phyloP scores from a whole-genome alignment of 305 asterid genomes.

The Solanum aculeatissimum region DNA sequence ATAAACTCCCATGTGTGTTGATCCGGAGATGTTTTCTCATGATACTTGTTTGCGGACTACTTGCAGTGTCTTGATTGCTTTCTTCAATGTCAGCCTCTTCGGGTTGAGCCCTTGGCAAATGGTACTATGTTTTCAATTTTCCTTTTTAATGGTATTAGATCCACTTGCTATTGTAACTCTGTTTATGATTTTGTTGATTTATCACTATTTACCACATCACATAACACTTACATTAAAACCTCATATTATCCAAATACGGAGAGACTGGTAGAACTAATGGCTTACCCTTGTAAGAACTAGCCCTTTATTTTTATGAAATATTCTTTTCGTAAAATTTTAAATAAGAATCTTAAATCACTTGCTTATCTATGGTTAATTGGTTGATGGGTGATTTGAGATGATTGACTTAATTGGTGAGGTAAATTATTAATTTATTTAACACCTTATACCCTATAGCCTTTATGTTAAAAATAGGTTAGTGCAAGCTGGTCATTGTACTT shows the following conservation, averaged over 20 bases:
- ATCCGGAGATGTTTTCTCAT: neutral
- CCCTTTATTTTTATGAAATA: too few relatives aligned
- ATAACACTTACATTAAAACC: neutral
- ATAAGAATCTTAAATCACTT: too few relatives aligned
- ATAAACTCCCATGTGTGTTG: neutral
- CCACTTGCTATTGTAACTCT: neutral
- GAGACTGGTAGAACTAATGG: neutral
- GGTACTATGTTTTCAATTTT: neutral
- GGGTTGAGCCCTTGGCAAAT: neutral
- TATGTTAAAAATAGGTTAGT: too few relatives aligned
- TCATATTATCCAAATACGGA: neutral
- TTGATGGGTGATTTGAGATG: too few relatives aligned
- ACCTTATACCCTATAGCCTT: too few relatives aligned
- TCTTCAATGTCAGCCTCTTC: neutral
- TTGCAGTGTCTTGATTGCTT: neutral
- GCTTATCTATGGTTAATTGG: too few relatives aligned
- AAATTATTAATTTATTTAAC: too few relatives aligned
- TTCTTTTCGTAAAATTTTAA: too few relatives aligned
- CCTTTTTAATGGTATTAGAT: neutral
- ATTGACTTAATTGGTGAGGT: too few relatives aligned
- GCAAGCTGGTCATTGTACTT: too few relatives aligned
- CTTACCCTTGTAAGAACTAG: too few relatives aligned
- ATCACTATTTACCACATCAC: neutral
- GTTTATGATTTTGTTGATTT: neutral
- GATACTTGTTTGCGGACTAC: neutral